Evolutionary conservation across 179 eudicot species (phyloP).

Genomic region (Carnegiea gigantea): DNA sequence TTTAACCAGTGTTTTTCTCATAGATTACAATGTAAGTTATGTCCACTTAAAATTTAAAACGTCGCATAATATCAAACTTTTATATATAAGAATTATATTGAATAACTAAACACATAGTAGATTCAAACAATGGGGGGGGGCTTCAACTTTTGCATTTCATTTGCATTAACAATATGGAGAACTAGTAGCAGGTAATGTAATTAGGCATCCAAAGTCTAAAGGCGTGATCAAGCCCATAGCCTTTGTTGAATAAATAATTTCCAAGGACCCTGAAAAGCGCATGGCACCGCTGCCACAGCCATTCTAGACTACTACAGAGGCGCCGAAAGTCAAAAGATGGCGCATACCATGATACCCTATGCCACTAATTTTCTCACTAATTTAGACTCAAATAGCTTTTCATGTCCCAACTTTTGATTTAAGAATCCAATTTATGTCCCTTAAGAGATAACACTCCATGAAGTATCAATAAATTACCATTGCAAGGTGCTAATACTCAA

Average conservation of each 20-base stretch:
- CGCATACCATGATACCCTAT: background rate
- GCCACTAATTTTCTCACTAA: background rate
- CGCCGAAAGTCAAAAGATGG: background rate
- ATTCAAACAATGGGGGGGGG: no score
- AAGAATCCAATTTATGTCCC: background rate
- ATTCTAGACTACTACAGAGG: background rate
- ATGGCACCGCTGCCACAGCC: background rate
- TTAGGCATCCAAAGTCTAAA: background rate
- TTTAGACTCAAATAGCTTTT: background rate
- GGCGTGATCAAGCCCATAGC: background rate
- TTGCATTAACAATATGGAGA: background rate
- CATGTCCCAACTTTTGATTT: background rate
- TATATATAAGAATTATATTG: no score
- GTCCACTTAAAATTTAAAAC: no score
- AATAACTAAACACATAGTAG: no score
- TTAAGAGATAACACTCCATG: background rate
- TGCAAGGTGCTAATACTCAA: background rate
- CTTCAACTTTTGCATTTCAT: no score
- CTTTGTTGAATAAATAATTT: background rate
- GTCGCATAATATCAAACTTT: no score
- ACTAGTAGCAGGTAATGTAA: background rate
- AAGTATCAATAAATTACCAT: background rate
- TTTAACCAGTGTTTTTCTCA: no score
- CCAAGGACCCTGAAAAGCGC: background rate
- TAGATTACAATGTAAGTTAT: no score